Evolutionary conservation across 2,329 filamentous ascomycete species (phyloP), one percentile per base, ranked within the genome.

Genomic region (Monosporascus sp.): DNA sequence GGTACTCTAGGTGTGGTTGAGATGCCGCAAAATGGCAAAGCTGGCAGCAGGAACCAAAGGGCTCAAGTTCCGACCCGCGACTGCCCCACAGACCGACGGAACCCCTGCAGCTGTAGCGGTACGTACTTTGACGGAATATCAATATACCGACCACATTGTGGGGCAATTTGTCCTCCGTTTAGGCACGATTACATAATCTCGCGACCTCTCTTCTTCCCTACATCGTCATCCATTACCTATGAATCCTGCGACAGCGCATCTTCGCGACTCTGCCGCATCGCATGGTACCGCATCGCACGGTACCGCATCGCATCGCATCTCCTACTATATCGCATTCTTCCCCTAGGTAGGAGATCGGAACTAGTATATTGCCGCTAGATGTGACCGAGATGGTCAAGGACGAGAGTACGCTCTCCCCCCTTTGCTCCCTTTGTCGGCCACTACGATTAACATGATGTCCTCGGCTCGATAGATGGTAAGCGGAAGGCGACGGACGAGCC

Each of bases 401-500:
- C 59, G 73, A 76, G 50, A 69, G 73, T 74, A 61, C 58, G 70
- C 57, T 38, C 26, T 26, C 45, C 22, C 6, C 41, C 20, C 20
- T 14, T 3, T 19, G 38, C 17, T 2, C 19, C 2, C 17, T n/a
- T 52, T 11, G 44, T 52, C 20, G 34, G 45, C n/a, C 36, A 31
- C 40, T 34, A 26, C 52, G 49, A 38, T 31, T 41, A 55, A 62
- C 31, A 59, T 34, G 37, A 20, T 46, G 4, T 36, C 2, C 45
- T 26, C 38, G 47, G 41, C 38, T 22, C 26, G 24, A 53, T 55
- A 81, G 80, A 75, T 63, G 77, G 72, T 41, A 92, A 92, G 77
- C 86, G 88, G 70, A 91, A 91, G 72, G 87, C 88, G 4, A 77
- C 76, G 49, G 83, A 87, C 60, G 85, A 88, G 58, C 81, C 83